A percentile compares a stretch with the other conserved stretches of the same genome.
Conservation (phyloP, 2,329 filamentous ascomycete genomes). For the Fusarium citri region DNA sequence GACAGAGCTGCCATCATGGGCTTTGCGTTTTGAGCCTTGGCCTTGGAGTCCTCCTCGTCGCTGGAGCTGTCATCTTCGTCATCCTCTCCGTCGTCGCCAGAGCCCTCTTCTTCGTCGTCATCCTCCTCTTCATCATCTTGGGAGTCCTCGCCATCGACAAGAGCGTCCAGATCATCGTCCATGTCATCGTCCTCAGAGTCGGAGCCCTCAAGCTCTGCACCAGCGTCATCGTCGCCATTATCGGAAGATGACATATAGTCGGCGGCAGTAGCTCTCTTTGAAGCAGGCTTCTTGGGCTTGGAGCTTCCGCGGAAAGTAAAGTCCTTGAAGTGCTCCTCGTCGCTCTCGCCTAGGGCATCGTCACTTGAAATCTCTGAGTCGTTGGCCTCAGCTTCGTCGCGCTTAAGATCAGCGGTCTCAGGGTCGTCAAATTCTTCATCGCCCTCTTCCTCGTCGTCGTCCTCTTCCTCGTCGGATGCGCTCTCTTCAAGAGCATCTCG, state of each 20-base stretch:
- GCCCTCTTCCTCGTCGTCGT: conserved; percentile 56
- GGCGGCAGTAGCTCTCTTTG: conserved; percentile 61
- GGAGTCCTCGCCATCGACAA: conserved; percentile 49
- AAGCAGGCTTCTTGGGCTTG: conserved; percentile 56
- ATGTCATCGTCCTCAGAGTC: conserved; percentile 54
- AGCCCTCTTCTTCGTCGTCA: conserved; percentile 52
- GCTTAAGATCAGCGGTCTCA: conserved; percentile 64
- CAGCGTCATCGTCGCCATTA: conserved; percentile 53
- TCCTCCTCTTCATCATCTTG: conserved; percentile 53
- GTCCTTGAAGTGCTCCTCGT: conserved; percentile 82
- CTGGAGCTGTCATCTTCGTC: conserved; percentile 55
- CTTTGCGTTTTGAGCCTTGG: conserved; percentile 48
- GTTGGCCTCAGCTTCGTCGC: conserved; percentile 61
- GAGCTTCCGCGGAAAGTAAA: conserved; percentile 74
- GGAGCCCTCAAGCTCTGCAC: conserved; percentile 53
- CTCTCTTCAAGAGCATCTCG: conserved; percentile 72
- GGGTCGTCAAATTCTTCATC: conserved; percentile 68
- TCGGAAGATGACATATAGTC: conserved; percentile 68
- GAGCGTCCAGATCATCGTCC: conserved; percentile 53
- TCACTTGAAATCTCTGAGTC: conserved; percentile 74
- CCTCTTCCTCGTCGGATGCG: conserved; percentile 60
- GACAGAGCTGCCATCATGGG: conserved; percentile 48
- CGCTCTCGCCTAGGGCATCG: conserved; percentile 82
- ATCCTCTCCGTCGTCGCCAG: conserved; percentile 52
- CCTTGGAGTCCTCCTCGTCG: conserved; percentile 49